Evolutionary conservation across 1,139 yeast genomes (phyloP).

Genomic region (Geotrichum bryndzae): DNA sequence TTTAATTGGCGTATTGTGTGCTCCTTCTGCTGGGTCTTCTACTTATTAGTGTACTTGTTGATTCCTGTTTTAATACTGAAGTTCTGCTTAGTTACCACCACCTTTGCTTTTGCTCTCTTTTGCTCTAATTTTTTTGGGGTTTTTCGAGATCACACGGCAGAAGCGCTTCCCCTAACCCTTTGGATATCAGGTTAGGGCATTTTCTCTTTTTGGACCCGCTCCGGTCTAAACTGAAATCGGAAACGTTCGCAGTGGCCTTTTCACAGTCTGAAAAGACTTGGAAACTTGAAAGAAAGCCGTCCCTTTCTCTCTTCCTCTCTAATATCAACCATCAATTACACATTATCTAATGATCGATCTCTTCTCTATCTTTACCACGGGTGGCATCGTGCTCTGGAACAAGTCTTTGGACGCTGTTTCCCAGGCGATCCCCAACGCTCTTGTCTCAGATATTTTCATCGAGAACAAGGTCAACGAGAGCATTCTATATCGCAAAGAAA

Average conservation of each 20-base stretch:
- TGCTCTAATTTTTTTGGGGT: neutral
- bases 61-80: neutral
- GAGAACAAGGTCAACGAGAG: slow-evolving; percentile 26
- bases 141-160: neutral
- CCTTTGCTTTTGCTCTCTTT: too few relatives aligned
- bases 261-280: neutral
- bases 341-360: slow-evolving; percentile 46
- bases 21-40: neutral
- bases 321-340: neutral
- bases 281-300: neutral
- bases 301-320: neutral
- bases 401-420: slow-evolving; percentile 40
- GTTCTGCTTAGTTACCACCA: neutral
- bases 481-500: slow-evolving; percentile 26
- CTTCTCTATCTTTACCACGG: slow-evolving; percentile 48
- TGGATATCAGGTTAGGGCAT: neutral
- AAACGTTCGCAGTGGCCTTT: neutral
- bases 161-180: neutral
- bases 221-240: neutral
- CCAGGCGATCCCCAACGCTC: slow-evolving; percentile 42
- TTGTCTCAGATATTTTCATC: slow-evolving; percentile 48
- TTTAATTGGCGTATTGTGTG: neutral
- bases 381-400: slow-evolving; percentile 55
- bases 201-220: neutral
- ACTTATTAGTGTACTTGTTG: neutral